Percentiles rank a stretch among this genome's conserved stretches.
These are phyloP conservation scores for Holtermanniella nyarrowii DNA, from an alignment of 768 basidiomycete genomes.

Conservation along the genomic window DNA sequence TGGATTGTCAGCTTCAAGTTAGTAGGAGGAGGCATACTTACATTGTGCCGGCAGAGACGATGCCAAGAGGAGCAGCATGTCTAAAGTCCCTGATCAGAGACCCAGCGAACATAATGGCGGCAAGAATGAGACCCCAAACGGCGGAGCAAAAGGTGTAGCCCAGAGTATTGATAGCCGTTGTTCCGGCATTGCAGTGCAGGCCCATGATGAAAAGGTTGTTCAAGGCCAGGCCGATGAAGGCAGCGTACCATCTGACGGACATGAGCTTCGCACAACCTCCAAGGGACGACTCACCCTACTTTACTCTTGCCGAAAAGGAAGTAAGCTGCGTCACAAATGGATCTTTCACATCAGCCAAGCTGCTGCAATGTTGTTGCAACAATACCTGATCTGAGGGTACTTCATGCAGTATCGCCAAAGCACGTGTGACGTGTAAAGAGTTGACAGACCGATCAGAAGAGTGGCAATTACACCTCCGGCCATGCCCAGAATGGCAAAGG, in stretches of 20 bases:
- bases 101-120: slow-evolving; percentile 11
- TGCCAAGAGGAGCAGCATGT: slow-evolving; percentile 10
- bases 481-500: slow-evolving; percentile 19
- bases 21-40: not conserved
- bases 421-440: slow-evolving; percentile 18
- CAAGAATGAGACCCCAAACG: slow-evolving; percentile 14
- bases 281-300: slow-evolving; percentile 9
- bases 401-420: slow-evolving; percentile 19
- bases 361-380: too few species aligned
- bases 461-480: slow-evolving; percentile 17
- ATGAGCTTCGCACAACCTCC: not conserved
- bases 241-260: not conserved
- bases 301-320: slow-evolving; percentile 7
- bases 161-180: slow-evolving; percentile 20
- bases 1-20: slow-evolving; percentile 1
- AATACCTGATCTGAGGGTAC: slow-evolving; percentile 7
- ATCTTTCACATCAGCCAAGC: too few species aligned
- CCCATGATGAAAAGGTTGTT: slow-evolving; percentile 26
- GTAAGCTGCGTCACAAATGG: slow-evolving; percentile 19
- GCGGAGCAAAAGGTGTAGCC: slow-evolving; percentile 14
- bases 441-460: slow-evolving; percentile 9
- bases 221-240: slow-evolving; percentile 15
- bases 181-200: slow-evolving; percentile 19
- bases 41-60: slow-evolving; percentile 13
- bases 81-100: slow-evolving; percentile 15